Conservation (phyloP, 176 grass and related monocot species). For the Secale cereale region DNA sequence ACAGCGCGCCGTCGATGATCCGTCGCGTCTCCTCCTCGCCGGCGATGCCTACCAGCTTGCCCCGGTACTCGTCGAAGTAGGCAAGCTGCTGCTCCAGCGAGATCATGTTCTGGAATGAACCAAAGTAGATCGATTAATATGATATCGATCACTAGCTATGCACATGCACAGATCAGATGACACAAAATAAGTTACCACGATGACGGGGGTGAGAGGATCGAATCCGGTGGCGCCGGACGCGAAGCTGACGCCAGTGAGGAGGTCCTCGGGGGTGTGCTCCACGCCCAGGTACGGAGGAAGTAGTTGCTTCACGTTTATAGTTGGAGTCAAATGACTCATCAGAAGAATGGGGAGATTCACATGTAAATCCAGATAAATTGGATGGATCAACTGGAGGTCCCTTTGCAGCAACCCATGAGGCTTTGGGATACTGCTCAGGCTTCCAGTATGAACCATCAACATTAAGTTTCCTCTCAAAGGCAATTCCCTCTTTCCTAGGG, state of each 20-base stretch:
- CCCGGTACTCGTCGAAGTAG: conserved; percentile 70
- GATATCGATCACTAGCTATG: background rate
- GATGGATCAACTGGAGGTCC: too few species aligned
- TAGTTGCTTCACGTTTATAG: conserved; percentile 64
- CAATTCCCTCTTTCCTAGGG: too few species aligned
- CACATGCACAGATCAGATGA: background rate
- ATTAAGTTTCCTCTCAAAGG: too few species aligned
- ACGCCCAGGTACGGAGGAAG: conserved; percentile 47
- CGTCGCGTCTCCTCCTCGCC: conserved; percentile 47
- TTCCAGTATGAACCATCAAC: too few species aligned
- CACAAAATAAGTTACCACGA: conserved; percentile 31
- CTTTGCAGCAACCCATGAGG: too few species aligned
- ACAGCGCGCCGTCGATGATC: conserved; percentile 50
- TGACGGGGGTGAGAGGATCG: conserved; percentile 60
- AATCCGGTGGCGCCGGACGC: conserved; percentile 73
- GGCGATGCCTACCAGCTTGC: conserved; percentile 41
- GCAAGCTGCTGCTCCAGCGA: conserved; percentile 55
- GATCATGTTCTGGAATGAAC: conserved; percentile 48
- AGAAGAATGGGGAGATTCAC: too few species aligned
- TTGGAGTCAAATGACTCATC: too few species aligned
- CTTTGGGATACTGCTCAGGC: too few species aligned
- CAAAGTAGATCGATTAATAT: background rate
- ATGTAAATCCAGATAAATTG: too few species aligned
- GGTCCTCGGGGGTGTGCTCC: conserved; percentile 41
- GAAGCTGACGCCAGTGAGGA: conserved; percentile 78